Percentiles rank a stretch among this genome's conserved stretches.
Evolutionary conservation across 176 grass and related monocot species (phyloP).

Genomic region (Aechmea fasciata): DNA sequence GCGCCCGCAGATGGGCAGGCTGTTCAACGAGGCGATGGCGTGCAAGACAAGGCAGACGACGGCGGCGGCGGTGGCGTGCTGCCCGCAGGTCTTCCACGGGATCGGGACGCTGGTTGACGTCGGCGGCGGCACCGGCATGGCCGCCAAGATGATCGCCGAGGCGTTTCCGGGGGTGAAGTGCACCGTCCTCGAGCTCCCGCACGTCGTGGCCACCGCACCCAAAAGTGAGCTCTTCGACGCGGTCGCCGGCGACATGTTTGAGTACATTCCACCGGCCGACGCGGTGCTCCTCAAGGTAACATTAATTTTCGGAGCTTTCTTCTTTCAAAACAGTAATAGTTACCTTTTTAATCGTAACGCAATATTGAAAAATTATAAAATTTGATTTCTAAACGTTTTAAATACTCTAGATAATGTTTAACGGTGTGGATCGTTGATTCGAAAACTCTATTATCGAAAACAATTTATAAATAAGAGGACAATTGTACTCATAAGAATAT

Average conservation of each 20-base stretch:
- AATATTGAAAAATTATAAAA: too few relatives aligned
- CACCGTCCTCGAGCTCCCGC: conserved; percentile 37
- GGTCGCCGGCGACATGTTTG: conserved; percentile 40
- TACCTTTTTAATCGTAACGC: too few relatives aligned
- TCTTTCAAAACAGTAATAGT: too few relatives aligned
- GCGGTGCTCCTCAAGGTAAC: conserved; percentile 44
- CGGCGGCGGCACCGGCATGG: conserved; percentile 21
- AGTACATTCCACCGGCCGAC: conserved; percentile 32
- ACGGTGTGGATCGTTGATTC: too few relatives aligned
- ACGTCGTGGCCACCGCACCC: conserved; percentile 28
- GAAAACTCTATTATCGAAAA: too few relatives aligned
- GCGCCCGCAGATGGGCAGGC: neutral
- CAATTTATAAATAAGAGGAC: too few relatives aligned
- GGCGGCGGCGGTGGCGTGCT: conserved; percentile 9
- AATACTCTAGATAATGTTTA: too few relatives aligned
- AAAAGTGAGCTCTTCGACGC: conserved; percentile 8
- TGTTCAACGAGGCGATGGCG: conserved; percentile 20
- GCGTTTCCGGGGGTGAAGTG: conserved; percentile 35
- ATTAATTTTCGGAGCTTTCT: too few relatives aligned
- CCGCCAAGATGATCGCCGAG: conserved; percentile 20
- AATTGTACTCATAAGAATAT: too few relatives aligned
- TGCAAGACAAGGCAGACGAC: neutral
- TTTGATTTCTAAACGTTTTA: too few relatives aligned
- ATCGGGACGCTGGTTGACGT: conserved; percentile 38
- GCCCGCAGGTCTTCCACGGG: conserved; percentile 24